Conservation (phyloP, 192 early-diverging fungal species). For the Piromyces sp. region DNA sequence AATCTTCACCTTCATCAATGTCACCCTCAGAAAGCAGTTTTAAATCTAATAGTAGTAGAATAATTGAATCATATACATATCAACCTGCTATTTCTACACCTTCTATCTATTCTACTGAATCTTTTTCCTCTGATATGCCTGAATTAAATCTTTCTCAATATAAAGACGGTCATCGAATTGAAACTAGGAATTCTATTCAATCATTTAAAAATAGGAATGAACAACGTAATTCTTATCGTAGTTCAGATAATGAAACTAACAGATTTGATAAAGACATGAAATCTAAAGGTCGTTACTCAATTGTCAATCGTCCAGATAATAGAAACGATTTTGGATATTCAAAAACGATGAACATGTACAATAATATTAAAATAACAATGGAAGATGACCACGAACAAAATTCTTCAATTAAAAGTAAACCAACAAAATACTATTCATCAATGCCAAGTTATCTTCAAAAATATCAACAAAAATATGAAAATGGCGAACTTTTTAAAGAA, state of each 20-base stretch:
- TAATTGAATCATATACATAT: background rate
- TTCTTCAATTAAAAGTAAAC: background rate
- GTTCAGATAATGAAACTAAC: no score
- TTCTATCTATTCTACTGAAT: background rate
- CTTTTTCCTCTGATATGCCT: background rate
- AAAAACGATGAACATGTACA: no score
- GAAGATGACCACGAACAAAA: background rate
- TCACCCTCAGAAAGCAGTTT: no score
- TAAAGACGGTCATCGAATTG: background rate
- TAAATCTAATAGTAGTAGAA: no score
- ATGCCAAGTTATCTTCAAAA: background rate
- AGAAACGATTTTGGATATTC: background rate
- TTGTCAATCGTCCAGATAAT: background rate
- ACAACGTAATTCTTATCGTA: no score
- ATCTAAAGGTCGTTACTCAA: no score
- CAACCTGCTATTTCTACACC: background rate
- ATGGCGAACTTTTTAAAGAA: background rate
- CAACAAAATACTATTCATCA: background rate
- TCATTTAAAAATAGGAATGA: no score
- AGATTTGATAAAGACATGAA: no score
- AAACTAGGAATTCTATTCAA: no score
- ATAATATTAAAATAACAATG: no score
- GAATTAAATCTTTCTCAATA: background rate
- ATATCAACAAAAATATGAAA: background rate
- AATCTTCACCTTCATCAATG: background rate